Evolutionary conservation across 2,329 filamentous ascomycete species (phyloP).

Genomic region (Fusarium pilosicola): DNA sequence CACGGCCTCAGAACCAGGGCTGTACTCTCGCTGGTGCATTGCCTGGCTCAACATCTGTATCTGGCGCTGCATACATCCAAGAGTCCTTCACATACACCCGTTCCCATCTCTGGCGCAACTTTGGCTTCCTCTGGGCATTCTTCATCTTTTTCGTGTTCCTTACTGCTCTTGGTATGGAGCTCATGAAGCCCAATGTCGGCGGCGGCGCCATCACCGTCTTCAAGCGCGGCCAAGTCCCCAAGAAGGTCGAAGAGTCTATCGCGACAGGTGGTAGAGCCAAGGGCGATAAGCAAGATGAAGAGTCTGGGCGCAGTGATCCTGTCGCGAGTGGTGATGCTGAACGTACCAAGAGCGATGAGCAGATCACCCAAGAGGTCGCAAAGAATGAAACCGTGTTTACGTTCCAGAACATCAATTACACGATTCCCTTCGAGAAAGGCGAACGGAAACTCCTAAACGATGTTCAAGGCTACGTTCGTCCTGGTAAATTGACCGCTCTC

Average conservation of each 20-base stretch:
- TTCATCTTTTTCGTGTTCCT: constrained; percentile 77
- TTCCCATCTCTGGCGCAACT: constrained; percentile 77
- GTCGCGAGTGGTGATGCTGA: constrained; percentile 34
- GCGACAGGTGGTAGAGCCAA: constrained; percentile 56
- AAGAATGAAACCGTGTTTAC: constrained; percentile 70
- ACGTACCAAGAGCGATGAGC: constrained; percentile 44
- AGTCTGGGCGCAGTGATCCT: constrained; percentile 47
- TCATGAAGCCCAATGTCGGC: constrained; percentile 68
- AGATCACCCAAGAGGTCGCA: constrained; percentile 57
- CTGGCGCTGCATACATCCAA: constrained; percentile 66
- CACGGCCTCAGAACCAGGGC: constrained; percentile 55
- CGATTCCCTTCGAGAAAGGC: constrained; percentile 66
- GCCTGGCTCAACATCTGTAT: constrained; percentile 56
- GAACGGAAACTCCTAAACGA: constrained; percentile 76
- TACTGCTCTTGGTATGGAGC: constrained; percentile 76
- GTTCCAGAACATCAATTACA: constrained; percentile 62
- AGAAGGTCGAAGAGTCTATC: constrained; percentile 65
- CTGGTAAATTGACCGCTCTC: constrained; percentile 80
- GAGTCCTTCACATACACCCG: constrained; percentile 64
- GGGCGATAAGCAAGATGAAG: constrained; percentile 62
- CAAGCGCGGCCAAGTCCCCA: constrained; percentile 72
- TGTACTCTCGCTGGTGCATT: constrained; percentile 63
- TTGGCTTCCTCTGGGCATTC: constrained; percentile 81
- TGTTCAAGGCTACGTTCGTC: constrained; percentile 86
- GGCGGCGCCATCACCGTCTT: constrained; percentile 69